phyloP scores from a whole-genome alignment of 2,329 filamentous ascomycete species.

The Diaporthe aspalathi region DNA sequence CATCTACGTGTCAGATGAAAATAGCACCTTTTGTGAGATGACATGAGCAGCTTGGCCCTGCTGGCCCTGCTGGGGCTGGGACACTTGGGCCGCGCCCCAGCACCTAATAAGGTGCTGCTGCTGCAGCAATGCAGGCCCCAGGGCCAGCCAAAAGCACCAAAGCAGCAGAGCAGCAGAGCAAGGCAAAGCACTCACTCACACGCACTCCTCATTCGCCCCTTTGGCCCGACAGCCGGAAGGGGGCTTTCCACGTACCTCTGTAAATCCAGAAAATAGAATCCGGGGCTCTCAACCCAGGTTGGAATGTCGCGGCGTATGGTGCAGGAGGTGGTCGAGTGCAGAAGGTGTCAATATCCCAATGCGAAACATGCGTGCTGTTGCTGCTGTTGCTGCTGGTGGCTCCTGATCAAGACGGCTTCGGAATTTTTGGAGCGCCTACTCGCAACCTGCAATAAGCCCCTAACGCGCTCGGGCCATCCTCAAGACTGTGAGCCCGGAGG shows the following conservation, averaged over 20 bases:
- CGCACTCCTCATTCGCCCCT: conserved; percentile 21
- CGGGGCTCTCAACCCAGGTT: neutral
- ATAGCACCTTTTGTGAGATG: conserved; percentile 35
- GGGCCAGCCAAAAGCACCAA: no score
- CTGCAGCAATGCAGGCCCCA: conserved; percentile 20
- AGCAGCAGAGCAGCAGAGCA: neutral
- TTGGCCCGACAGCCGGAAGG: conserved; percentile 17
- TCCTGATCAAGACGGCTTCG: conserved; percentile 37
- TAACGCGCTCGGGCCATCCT: conserved; percentile 26
- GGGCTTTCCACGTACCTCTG: conserved; percentile 27
- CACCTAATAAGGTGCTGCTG: no score
- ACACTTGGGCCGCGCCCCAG: no score
- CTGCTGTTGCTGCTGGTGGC: conserved; percentile 8
- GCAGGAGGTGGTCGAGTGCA: conserved; percentile 17
- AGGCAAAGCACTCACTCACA: neutral
- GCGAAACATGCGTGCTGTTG: conserved; percentile 25
- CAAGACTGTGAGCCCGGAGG: neutral
- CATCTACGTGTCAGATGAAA: conserved; percentile 38
- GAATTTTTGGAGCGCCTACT: conserved; percentile 33
- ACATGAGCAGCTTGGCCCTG: conserved; percentile 28
- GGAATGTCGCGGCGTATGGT: conserved; percentile 17
- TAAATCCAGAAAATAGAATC: conserved; percentile 23
- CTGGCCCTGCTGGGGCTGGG: neutral
- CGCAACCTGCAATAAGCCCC: conserved; percentile 25
- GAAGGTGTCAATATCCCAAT: conserved; percentile 39